Percentiles rank a stretch among this genome's conserved stretches.
Conservation (phyloP, 2,329 filamentous ascomycete genomes). For the Talaromyces sp. region DNA sequence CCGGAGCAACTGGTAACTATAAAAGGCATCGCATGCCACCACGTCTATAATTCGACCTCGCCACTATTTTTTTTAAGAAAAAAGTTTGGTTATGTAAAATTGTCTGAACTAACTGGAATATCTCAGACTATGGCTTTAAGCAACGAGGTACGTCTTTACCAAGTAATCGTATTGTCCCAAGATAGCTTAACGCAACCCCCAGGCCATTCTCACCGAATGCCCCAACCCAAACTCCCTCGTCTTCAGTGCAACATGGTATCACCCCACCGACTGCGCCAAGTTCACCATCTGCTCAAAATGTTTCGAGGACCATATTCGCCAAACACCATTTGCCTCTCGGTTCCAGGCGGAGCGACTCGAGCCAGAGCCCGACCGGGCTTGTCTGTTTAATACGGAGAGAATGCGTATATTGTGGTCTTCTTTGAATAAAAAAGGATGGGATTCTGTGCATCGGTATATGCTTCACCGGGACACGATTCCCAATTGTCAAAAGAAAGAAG, state of each 20-base stretch:
- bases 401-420: background rate
- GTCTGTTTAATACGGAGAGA: constrained; percentile 6
- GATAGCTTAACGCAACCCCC: background rate
- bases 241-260: constrained; percentile 3
- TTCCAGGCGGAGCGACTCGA: background rate
- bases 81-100: background rate
- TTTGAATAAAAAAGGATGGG: constrained; percentile 2
- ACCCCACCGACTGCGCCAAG: background rate
- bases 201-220: constrained; percentile 1
- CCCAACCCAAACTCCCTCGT: background rate
- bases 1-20: background rate
- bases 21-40: background rate
- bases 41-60: too few species aligned
- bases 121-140: background rate
- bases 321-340: background rate
- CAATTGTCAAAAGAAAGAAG: background rate
- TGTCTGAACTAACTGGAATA: background rate
- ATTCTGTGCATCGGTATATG: constrained; percentile 4
- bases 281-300: constrained; percentile 11
- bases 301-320: background rate
- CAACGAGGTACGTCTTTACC: background rate
- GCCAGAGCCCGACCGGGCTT: background rate
- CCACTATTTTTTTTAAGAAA: background rate
- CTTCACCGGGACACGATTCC: background rate
- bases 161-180: background rate